Percentiles rank a stretch among this genome's conserved stretches.
Evolutionary conservation across 2,329 filamentous ascomycete species (phyloP).

Genomic region (Colletotrichum endophyticum): DNA sequence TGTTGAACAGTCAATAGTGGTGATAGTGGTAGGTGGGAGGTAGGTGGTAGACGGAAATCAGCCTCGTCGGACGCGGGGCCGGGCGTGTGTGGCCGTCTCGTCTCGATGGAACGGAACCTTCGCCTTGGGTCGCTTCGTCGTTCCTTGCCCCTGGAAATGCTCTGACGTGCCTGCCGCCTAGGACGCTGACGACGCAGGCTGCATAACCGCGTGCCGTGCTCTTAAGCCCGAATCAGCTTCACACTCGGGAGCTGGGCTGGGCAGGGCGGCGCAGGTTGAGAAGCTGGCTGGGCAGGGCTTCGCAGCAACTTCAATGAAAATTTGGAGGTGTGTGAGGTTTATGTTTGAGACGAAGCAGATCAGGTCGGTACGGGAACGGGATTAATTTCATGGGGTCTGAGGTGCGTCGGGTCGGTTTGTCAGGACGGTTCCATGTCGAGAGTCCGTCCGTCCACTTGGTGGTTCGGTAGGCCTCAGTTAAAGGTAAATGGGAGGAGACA

Average conservation of each 20-base stretch:
- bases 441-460: neutral
- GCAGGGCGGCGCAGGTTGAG: neutral
- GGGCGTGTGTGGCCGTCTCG: neutral
- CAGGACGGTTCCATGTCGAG: constrained; percentile 1
- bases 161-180: constrained; percentile 14
- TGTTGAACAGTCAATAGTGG: neutral
- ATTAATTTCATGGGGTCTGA: constrained; percentile 16
- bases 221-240: neutral
- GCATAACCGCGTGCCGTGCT: constrained; percentile 11
- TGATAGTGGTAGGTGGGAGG: neutral
- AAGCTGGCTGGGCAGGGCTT: neutral
- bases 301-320: neutral
- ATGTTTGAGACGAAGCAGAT: constrained; percentile 14
- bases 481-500: neutral
- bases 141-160: neutral
- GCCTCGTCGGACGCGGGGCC: neutral
- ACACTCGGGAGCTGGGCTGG: neutral
- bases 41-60: neutral
- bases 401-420: constrained; percentile 12
- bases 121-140: neutral
- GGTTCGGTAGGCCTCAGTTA: constrained; percentile 5
- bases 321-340: constrained; percentile 9
- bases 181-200: neutral
- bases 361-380: constrained; percentile 9
- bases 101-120: neutral